Evolutionary conservation across 176 grass and related monocot genomes (phyloP), one percentile per base, ranked within the genome.

Genomic region (Eleusine coracana): DNA sequence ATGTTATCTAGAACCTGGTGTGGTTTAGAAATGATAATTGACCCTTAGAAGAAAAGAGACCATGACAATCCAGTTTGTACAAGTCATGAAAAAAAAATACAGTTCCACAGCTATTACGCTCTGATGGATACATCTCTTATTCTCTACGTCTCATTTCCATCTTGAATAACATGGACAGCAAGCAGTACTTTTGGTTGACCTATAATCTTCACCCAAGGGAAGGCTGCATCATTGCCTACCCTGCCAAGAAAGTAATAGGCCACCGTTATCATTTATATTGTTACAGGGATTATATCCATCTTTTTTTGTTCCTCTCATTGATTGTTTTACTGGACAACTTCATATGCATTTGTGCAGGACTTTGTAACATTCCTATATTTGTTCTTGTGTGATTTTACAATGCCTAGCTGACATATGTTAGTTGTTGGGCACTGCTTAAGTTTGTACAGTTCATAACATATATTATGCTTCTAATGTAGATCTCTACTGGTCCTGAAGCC

Each of bases 401-500:
- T 84, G 42, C 31, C 44, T 50, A 63, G 29, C 41, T 70, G 61
- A 46, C 31, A 63, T 84, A 60, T 68, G 7, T 61, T 84, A 40
- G 16, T 62, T 27, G 28, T 45, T 73, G 42, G 41, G 37, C 66
- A 85, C 54, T 85, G 44, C 27, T 29, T 82, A 55, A 64, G 2
- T 38, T 77, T 39, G 12, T 59, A 48, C 28, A 28, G 75, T 71
- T 59, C 10, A 68, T 90, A 52, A 90, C 23, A 28, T 63, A 59
- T 59, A 66, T 74, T 83, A 75, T 74, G 23, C n/a, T 61, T 61
- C 39, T 18, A 62, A 73, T 93, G 75, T 71, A 99, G 96, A 96
- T 99, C 67, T 96, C 93, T 42, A 99, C 96, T 28, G 96, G 96
- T 28, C 89, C 85, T 51, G 96, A 99, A 90, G 89, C 96, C 5